Conservation (phyloP, 345 rosid genomes). For the Citrus sinensis region DVS_A1.0 CM039169.1:2126501-2127000, state of each 20-base stretch:
- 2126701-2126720: constrained; percentile 80
- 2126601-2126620: constrained; percentile 21
- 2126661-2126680: constrained; percentile 7
- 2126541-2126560: constrained; percentile 30
- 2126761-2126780: constrained; percentile 63
- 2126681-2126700: constrained; percentile 49
- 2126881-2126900: no score
- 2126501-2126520: constrained; percentile 57
- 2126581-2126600: neutral
- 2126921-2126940: constrained; percentile 16
- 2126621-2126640: constrained; percentile 23
- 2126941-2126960: constrained; percentile 5
- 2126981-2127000: neutral
- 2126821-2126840: neutral
- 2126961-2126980: constrained; percentile 22
- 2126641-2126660: neutral
- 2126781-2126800: neutral
- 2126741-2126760: constrained; percentile 84
- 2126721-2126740: constrained; percentile 91
- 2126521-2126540: constrained; percentile 55
- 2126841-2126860: no score
- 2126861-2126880: no score
- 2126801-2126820: neutral
- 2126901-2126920: no score
- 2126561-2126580: no score